A percentile compares a stretch with the other conserved stretches of the same genome.
These are phyloP conservation scores for Ilyonectria robusta DNA, from an alignment of 2,329 filamentous ascomycete species.

Conservation along the genomic window DNA sequence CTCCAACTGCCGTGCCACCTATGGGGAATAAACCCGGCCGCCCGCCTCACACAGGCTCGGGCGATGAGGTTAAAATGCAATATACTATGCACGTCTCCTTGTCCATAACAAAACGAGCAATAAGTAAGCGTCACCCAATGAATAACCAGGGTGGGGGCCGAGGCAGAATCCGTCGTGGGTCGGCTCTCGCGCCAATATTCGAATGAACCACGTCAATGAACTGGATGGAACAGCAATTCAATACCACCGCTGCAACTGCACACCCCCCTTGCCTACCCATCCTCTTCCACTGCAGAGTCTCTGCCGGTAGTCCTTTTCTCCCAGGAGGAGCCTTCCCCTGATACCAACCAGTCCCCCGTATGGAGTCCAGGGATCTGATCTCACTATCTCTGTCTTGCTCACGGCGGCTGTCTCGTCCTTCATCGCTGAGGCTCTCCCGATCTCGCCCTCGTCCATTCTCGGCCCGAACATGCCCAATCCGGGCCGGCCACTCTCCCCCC, in stretches of 20 bases:
- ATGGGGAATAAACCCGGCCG: neutral
- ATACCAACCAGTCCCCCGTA: neutral
- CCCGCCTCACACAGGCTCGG: neutral
- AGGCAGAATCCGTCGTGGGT: neutral
- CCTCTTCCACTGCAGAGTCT: neutral
- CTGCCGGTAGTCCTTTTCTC: neutral
- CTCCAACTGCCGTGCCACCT: neutral
- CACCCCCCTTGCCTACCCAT: neutral
- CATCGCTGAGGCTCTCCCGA: neutral
- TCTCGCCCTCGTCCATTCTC: conserved; percentile 8
- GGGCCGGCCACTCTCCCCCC: conserved; percentile 3
- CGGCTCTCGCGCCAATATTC: neutral
- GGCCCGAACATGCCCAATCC: conserved; percentile 18
- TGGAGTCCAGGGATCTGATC: neutral
- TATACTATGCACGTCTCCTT: neutral
- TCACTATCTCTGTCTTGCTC: neutral
- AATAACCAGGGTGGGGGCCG: neutral
- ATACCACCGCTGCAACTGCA: neutral
- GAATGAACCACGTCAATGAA: neutral
- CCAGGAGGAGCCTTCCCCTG: neutral
- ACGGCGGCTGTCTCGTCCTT: neutral
- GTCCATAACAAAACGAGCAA: neutral
- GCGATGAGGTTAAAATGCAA: neutral
- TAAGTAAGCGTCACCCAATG: neutral
- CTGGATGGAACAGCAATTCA: neutral